Conservation (phyloP, 2,329 filamentous ascomycete genomes). For the Podosphaera leucotricha region DNA sequence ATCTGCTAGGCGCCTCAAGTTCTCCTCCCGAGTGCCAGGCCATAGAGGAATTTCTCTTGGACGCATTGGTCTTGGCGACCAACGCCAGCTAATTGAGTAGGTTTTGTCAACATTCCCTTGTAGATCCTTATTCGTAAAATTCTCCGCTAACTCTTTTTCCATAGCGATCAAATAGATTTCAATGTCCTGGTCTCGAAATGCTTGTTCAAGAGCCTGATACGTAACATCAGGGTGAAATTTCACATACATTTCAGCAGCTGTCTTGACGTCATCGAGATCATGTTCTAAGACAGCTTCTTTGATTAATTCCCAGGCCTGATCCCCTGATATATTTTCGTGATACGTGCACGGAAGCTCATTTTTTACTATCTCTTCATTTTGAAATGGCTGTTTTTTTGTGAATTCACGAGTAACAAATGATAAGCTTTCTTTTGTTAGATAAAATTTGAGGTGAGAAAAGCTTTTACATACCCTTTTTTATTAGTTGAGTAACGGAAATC, state of each 20-base stretch:
- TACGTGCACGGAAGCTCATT: constrained; percentile 30
- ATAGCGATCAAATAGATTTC: constrained; percentile 37
- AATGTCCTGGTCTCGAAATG: constrained; percentile 30
- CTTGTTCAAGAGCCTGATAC: constrained; percentile 35
- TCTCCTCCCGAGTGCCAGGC: constrained; percentile 34
- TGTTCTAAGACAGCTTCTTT: constrained; percentile 25
- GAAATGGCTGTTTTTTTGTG: not conserved
- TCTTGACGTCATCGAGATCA: constrained; percentile 40
- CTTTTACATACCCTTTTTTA: too few species aligned
- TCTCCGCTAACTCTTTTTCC: constrained; percentile 29
- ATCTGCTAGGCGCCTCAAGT: constrained; percentile 37
- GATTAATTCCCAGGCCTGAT: constrained; percentile 35
- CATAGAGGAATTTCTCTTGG: constrained; percentile 34
- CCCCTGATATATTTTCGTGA: constrained; percentile 24
- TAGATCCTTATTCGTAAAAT: constrained; percentile 47
- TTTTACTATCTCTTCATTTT: not conserved
- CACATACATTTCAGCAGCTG: constrained; percentile 33
- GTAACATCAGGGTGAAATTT: constrained; percentile 34
- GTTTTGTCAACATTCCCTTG: constrained; percentile 44
- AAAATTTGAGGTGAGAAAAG: too few species aligned
- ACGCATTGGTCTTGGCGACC: constrained; percentile 30
- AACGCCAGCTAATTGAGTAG: constrained; percentile 39
- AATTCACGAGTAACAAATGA: too few species aligned
- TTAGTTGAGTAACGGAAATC: too few species aligned
- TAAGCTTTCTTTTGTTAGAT: too few species aligned